phyloP scores from a whole-genome alignment of 345 rosid genomes.

The Salix dunnii region DNA sequence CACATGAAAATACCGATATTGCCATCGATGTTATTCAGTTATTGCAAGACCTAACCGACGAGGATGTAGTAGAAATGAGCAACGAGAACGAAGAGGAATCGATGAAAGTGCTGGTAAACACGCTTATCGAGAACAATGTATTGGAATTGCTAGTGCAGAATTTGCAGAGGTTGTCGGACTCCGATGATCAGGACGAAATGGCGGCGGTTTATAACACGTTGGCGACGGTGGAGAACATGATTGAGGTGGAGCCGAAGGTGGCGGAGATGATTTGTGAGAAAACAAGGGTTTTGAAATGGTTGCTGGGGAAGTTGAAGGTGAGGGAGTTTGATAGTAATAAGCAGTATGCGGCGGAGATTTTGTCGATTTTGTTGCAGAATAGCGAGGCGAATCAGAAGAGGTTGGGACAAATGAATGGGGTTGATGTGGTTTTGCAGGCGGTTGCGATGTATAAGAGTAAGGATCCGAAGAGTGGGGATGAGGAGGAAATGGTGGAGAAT shows the following conservation, averaged over 20 bases:
- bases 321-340: conserved; percentile 86
- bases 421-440: conserved; percentile 84
- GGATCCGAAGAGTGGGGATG: conserved; percentile 85
- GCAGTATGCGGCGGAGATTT: conserved; percentile 91
- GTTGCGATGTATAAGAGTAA: conserved; percentile 90
- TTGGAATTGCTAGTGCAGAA: conserved; percentile 90
- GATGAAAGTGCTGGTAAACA: conserved; percentile 62
- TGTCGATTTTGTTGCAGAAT: conserved; percentile 83
- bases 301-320: conserved; percentile 69
- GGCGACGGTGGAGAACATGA: conserved; percentile 83
- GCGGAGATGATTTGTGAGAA: conserved; percentile 86
- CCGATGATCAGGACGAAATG: conserved; percentile 79
- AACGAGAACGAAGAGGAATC: conserved; percentile 71
- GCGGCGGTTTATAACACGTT: conserved; percentile 71
- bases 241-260: conserved; percentile 87
- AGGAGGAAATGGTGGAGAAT: conserved; percentile 98
- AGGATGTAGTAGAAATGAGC: conserved; percentile 57
- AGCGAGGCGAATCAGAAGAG: conserved; percentile 83
- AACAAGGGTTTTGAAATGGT: conserved; percentile 78
- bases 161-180: conserved; percentile 70
- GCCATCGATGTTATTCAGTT: conserved; percentile 87
- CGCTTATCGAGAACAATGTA: conserved; percentile 74
- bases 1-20: conserved; percentile 82
- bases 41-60: conserved; percentile 88
- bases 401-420: conserved; percentile 92